These are phyloP conservation scores for Penicillium herquei DNA, from an alignment of 495 filamentous ascomycete species.

Conservation along the genomic window DNA sequence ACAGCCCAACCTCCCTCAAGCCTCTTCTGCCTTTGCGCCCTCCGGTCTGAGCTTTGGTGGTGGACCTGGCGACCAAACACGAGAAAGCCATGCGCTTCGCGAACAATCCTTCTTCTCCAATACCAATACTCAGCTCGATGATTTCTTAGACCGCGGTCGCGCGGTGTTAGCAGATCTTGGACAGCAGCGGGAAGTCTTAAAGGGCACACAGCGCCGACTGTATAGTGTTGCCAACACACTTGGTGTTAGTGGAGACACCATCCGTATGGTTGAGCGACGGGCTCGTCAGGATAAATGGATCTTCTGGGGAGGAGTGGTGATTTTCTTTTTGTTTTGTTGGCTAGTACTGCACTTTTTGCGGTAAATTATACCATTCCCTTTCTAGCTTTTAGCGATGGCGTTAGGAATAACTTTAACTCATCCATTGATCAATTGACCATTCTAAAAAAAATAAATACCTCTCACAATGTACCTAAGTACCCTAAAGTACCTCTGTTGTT, in stretches of 20 bases:
- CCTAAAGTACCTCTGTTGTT: not conserved
- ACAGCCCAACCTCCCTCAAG: constrained; percentile 48
- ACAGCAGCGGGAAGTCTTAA: constrained; percentile 89
- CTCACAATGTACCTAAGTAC: no score
- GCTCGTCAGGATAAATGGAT: constrained; percentile 98
- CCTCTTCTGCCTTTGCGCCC: constrained; percentile 41
- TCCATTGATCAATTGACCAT: no score
- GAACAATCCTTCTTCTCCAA: constrained; percentile 83
- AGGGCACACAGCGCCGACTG: constrained; percentile 84
- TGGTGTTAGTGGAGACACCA: constrained; percentile 92
- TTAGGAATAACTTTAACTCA: constrained; percentile 6
- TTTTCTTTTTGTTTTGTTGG: constrained; percentile 95
- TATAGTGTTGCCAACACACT: constrained; percentile 94
- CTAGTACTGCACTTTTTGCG: constrained; percentile 78
- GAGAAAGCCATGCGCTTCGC: constrained; percentile 81
- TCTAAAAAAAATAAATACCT: no score
- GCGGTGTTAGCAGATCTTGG: constrained; percentile 86
- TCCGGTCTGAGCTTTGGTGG: constrained; percentile 54
- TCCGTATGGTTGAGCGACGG: constrained; percentile 88
- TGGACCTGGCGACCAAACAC: constrained; percentile 55
- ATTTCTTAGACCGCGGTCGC: constrained; percentile 87
- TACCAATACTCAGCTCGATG: constrained; percentile 81
- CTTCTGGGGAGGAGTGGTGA: constrained; percentile 80
- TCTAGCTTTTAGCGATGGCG: constrained; percentile 31
- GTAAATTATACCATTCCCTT: constrained; percentile 36